These are phyloP conservation scores for Leucosporidium yakuticum DNA, from an alignment of 768 basidiomycete species.

Conservation along the genomic window DNA sequence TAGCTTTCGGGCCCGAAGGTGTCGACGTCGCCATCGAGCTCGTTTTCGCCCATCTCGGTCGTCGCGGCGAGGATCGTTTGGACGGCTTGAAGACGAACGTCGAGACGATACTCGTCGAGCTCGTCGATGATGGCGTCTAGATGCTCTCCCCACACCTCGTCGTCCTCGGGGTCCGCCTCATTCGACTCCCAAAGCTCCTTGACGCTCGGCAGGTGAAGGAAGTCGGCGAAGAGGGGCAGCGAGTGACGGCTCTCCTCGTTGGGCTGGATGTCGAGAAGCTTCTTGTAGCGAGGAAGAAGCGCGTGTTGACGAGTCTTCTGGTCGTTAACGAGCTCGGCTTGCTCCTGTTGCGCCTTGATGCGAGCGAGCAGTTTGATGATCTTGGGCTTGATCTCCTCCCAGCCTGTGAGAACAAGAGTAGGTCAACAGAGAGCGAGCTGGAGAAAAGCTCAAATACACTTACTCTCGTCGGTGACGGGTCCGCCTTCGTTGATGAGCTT, in stretches of 20 bases:
- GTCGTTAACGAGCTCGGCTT: background rate
- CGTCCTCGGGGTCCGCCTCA: background rate
- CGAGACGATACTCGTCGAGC: background rate
- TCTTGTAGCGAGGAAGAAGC: no score
- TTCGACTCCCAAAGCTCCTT: background rate
- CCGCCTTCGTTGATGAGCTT: background rate
- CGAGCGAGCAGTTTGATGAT: constrained; percentile 3
- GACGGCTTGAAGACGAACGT: background rate
- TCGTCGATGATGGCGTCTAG: constrained; percentile 3
- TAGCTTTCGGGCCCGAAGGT: background rate
- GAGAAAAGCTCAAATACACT: background rate
- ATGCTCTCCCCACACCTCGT: background rate
- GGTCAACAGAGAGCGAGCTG: background rate
- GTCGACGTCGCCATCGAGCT: constrained; percentile 44
- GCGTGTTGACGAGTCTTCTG: no score
- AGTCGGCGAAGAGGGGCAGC: background rate
- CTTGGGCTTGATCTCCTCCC: constrained; percentile 8
- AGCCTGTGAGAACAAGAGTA: background rate
- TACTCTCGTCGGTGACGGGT: constrained; percentile 1
- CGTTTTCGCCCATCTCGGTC: constrained; percentile 82
- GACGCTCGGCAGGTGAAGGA: background rate
- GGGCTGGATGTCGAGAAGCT: background rate
- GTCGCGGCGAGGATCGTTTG: constrained; percentile 59
- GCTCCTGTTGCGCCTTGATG: background rate
- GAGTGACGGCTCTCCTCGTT: background rate